phyloP scores from a whole-genome alignment of 768 basidiomycete species.

The Crepidotus variabilis region DNA sequence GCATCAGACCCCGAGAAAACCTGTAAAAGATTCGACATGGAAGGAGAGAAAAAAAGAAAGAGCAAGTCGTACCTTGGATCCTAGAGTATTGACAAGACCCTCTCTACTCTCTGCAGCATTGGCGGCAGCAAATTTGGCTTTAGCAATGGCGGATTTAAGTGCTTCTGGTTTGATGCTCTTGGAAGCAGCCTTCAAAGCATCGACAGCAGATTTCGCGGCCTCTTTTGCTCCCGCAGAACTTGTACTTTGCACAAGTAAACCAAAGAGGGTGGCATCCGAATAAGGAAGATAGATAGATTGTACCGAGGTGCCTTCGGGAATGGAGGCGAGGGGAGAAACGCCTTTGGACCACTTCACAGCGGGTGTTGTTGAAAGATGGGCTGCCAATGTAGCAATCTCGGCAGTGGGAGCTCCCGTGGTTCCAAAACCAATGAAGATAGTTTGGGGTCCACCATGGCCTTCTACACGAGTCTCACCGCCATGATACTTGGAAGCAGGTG shows the following conservation, averaged over 20 bases:
- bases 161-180: slow-evolving; percentile 62
- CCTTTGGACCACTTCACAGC: slow-evolving; percentile 88
- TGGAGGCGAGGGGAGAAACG: slow-evolving; percentile 60
- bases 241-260: slow-evolving; percentile 71
- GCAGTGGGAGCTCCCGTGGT: slow-evolving; percentile 58
- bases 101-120: slow-evolving; percentile 63
- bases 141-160: slow-evolving; percentile 76
- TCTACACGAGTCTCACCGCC: slow-evolving; percentile 87
- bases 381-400: slow-evolving; percentile 74
- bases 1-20: slow-evolving; percentile 52
- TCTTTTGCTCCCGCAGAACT: slow-evolving; percentile 61
- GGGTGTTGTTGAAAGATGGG: slow-evolving; percentile 74
- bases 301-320: slow-evolving; percentile 61
- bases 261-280: slow-evolving; percentile 88
- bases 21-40: slow-evolving; percentile 33
- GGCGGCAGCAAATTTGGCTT: slow-evolving; percentile 86
- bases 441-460: slow-evolving; percentile 58
- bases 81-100: slow-evolving; percentile 58
- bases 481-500: slow-evolving; percentile 47
- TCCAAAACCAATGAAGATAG: slow-evolving; percentile 88
- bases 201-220: slow-evolving; percentile 65
- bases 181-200: slow-evolving; percentile 62
- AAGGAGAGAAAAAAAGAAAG: slow-evolving; percentile 1
- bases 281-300: slow-evolving; percentile 81
- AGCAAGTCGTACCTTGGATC: slow-evolving; percentile 48